phyloP scores from a whole-genome alignment of 108 stramenopile genomes.

The Poteriospumella lacustris region DNA sequence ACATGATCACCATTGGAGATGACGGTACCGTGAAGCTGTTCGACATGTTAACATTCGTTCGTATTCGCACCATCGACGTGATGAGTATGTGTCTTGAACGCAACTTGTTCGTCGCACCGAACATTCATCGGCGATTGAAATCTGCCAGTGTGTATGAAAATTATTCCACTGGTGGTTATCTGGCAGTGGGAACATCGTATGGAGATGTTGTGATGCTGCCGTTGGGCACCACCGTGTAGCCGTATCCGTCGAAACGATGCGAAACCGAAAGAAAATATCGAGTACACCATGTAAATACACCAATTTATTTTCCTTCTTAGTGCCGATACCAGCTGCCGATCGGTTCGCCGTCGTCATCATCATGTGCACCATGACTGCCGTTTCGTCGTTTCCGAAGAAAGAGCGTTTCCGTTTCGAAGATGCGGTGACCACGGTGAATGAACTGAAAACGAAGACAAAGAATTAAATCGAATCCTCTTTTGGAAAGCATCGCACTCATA shows the following conservation, averaged over 20 bases:
- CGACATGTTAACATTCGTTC: not conserved
- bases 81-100: not conserved
- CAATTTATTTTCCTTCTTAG: not conserved
- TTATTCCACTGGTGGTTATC: not conserved
- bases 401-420: not conserved
- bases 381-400: not conserved
- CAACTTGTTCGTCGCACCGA: not conserved
- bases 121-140: not conserved
- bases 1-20: not conserved
- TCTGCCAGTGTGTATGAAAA: not conserved
- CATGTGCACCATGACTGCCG: not conserved
- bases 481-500: not conserved
- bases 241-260: not conserved
- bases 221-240: not conserved
- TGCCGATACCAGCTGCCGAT: not conserved
- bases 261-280: not conserved
- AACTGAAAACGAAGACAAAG: not conserved
- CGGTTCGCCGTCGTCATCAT: not conserved
- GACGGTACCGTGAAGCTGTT: not conserved
- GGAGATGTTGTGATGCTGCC: not conserved
- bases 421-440: too few species aligned
- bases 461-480: not conserved
- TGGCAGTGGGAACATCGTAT: constrained; percentile 1
- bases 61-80: not conserved
- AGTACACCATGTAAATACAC: not conserved